Conservation (phyloP, 139 green algal species). For the Chlorella sp. region DNA sequence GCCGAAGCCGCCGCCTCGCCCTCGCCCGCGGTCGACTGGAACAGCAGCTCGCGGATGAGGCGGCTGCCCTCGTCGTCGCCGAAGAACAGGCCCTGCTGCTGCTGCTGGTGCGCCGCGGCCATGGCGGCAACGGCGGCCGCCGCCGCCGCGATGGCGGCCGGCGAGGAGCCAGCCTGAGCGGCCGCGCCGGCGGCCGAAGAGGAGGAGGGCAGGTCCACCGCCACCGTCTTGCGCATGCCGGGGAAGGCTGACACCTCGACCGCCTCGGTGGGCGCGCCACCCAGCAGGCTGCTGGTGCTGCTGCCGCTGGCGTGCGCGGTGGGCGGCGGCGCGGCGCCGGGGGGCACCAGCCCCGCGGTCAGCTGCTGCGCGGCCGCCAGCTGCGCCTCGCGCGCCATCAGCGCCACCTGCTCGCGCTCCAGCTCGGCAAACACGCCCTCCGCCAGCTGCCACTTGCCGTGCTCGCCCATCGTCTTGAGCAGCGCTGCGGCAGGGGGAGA, state of each 20-base stretch:
- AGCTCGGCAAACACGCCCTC: conserved; percentile 78
- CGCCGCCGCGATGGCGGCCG: conserved; percentile 12
- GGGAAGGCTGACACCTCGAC: not conserved
- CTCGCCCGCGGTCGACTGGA: too few species aligned
- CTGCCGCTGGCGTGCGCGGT: not conserved
- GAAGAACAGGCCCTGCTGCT: too few species aligned
- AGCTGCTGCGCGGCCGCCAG: too few species aligned
- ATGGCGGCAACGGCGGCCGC: conserved; percentile 14
- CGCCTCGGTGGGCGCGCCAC: not conserved
- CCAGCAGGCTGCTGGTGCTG: not conserved
- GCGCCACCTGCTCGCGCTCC: conserved; percentile 61
- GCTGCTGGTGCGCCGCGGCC: conserved; percentile 20
- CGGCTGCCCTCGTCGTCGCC: too few species aligned
- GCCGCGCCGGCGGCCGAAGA: not conserved
- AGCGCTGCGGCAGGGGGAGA: conserved; percentile 6
- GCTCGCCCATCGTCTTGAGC: conserved; percentile 79
- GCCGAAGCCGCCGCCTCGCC: too few species aligned
- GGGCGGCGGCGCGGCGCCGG: too few species aligned
- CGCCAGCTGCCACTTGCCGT: conserved; percentile 79
- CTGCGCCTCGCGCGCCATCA: conserved; percentile 25
- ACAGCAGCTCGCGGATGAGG: too few species aligned
- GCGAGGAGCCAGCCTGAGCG: not conserved
- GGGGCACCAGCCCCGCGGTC: too few species aligned
- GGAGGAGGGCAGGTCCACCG: too few species aligned
- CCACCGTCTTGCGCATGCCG: not conserved